phyloP scores from a whole-genome alignment of 2,329 filamentous ascomycete species.

The Scortechinia acanthostroma region DNA sequence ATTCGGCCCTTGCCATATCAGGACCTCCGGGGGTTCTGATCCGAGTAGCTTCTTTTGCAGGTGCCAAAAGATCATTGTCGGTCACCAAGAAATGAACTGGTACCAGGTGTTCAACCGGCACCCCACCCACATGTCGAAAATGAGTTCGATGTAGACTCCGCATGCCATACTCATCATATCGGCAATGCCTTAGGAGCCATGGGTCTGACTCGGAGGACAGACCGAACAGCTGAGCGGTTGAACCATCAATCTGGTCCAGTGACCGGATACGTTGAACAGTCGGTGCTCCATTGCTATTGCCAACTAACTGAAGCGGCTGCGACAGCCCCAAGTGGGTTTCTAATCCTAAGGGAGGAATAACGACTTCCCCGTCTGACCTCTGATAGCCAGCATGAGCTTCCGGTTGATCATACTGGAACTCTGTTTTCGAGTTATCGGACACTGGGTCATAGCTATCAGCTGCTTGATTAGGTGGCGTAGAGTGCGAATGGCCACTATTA shows the following conservation, averaged over 20 bases:
- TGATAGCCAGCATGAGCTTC: too few relatives aligned
- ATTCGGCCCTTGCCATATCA: not conserved
- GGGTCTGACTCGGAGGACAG: slow-evolving; percentile 22
- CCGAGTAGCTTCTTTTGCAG: not conserved
- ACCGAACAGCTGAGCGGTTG: slow-evolving; percentile 18
- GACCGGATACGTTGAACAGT: slow-evolving; percentile 9
- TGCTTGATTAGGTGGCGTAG: too few relatives aligned
- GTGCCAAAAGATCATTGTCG: slow-evolving; percentile 4
- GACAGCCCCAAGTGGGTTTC: too few relatives aligned
- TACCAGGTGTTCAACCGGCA: slow-evolving; percentile 19
- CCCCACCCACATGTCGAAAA: slow-evolving; percentile 24
- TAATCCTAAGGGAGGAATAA: too few relatives aligned
- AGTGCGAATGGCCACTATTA: too few relatives aligned
- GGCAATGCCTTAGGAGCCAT: slow-evolving; percentile 23
- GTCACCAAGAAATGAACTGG: slow-evolving; percentile 16
- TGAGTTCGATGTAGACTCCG: slow-evolving; percentile 21
- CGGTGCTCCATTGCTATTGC: too few relatives aligned
- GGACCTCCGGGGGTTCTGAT: not conserved
- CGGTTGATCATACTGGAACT: too few relatives aligned
- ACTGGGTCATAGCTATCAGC: too few relatives aligned
- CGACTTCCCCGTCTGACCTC: too few relatives aligned
- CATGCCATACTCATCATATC: slow-evolving; percentile 23
- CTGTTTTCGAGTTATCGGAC: too few relatives aligned
- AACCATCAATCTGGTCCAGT: slow-evolving; percentile 17
- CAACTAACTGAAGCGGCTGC: too few relatives aligned